These are phyloP conservation scores for Amorphotheca resinae DNA, from an alignment of 495 filamentous ascomycete species.

Conservation along the genomic window DNA sequence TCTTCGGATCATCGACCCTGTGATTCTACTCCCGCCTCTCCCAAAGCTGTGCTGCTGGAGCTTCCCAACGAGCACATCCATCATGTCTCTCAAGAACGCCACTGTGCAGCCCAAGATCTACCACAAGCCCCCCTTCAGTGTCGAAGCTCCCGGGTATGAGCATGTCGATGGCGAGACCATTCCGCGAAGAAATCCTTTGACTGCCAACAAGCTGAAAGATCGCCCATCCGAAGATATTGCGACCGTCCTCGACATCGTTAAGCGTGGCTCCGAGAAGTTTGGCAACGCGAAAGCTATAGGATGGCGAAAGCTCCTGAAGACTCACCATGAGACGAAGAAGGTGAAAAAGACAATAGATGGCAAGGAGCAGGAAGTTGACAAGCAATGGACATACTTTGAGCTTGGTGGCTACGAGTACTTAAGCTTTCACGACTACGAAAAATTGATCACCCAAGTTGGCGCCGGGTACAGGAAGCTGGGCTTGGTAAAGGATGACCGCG, in stretches of 20 bases:
- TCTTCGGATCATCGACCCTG: too few relatives aligned
- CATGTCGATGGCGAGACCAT: constrained; percentile 80
- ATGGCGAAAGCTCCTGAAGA: constrained; percentile 66
- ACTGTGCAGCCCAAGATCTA: constrained; percentile 51
- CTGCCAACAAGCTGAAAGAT: constrained; percentile 55
- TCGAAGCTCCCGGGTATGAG: constrained; percentile 63
- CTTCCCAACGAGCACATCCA: constrained; percentile 14
- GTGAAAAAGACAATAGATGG: constrained; percentile 94
- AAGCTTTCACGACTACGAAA: constrained; percentile 82
- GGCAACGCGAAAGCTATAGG: constrained; percentile 84
- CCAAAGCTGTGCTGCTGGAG: constrained; percentile 3
- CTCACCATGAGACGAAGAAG: constrained; percentile 88
- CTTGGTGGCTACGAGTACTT: constrained; percentile 77
- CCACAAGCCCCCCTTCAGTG: constrained; percentile 56
- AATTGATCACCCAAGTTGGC: constrained; percentile 58
- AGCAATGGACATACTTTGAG: constrained; percentile 95
- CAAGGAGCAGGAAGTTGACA: constrained; percentile 77
- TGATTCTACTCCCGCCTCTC: too few relatives aligned
- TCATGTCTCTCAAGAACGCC: constrained; percentile 34
- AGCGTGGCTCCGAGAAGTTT: constrained; percentile 61
- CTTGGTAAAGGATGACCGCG: constrained; percentile 53
- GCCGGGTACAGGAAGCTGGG: constrained; percentile 71
- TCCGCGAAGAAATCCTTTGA: constrained; percentile 63
- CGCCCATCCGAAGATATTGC: constrained; percentile 56
- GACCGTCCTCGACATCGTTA: constrained; percentile 83